Conservation (phyloP, 352 stramenopile genomes). For the Ochromonadaceae sp. region DNA sequence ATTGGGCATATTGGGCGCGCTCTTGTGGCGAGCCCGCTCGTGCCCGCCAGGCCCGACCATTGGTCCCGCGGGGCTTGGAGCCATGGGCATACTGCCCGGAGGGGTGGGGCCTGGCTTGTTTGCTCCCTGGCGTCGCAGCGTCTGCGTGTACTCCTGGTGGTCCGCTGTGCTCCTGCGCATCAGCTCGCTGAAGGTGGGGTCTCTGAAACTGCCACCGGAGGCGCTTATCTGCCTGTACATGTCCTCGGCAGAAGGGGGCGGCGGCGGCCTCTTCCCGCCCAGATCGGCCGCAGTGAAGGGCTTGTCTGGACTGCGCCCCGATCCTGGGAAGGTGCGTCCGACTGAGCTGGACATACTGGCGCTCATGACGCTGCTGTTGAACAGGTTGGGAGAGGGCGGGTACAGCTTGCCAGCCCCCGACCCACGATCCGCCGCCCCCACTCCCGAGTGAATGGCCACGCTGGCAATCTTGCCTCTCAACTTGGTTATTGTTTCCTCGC, state of each 20-base stretch:
- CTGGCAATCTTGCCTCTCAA: neutral
- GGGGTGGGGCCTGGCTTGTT: too few species aligned
- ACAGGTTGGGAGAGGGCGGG: neutral
- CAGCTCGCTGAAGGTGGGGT: constrained; percentile 7
- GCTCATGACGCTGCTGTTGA: neutral
- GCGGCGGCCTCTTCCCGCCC: neutral
- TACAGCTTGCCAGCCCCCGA: neutral
- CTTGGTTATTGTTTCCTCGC: constrained; percentile 5
- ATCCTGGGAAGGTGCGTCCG: neutral
- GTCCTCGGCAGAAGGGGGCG: neutral
- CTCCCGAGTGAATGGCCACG: neutral
- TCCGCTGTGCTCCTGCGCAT: neutral
- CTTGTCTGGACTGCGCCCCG: too few species aligned
- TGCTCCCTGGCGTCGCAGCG: neutral
- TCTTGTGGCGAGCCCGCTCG: too few species aligned
- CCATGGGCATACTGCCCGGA: too few species aligned
- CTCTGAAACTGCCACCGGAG: neutral
- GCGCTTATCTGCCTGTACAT: neutral
- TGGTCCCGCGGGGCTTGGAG: too few species aligned
- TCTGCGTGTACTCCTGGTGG: neutral
- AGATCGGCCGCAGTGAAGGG: neutral
- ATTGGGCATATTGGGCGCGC: too few species aligned
- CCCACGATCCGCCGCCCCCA: neutral
- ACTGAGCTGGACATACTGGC: neutral
- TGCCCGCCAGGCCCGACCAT: too few species aligned